Conservation (phyloP, 176 grass and related monocot species). For the Triticum turgidum region DNA sequence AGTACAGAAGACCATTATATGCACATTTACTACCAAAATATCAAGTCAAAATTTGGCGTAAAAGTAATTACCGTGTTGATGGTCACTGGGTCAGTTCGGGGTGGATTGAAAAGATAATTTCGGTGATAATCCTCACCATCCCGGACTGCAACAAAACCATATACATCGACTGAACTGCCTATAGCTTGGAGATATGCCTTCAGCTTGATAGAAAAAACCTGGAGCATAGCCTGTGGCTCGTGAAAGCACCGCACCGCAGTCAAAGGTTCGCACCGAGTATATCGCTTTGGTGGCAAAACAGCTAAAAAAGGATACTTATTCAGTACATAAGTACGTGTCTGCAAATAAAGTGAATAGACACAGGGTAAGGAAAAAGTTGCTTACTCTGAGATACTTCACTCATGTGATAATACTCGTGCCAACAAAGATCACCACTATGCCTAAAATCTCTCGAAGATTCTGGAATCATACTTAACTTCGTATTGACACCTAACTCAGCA, state of each 20-base stretch:
- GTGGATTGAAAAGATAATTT: neutral
- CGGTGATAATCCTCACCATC: slow-evolving; percentile 19
- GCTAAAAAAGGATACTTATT: neutral
- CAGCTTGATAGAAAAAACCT: slow-evolving; percentile 5
- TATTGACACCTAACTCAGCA: neutral
- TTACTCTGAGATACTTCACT: neutral
- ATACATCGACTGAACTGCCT: neutral
- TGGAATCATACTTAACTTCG: neutral
- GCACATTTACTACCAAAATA: neutral
- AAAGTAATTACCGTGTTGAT: neutral
- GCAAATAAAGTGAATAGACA: neutral
- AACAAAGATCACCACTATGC: neutral
- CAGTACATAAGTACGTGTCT: neutral
- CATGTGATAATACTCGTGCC: neutral
- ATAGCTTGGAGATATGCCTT: slow-evolving; percentile 8
- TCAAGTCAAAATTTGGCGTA: neutral
- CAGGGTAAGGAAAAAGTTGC: neutral
- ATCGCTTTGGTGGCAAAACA: neutral
- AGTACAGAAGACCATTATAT: neutral
- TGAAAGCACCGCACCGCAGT: neutral
- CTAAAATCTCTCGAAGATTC: neutral
- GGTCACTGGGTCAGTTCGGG: neutral
- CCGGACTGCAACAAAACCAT: slow-evolving; percentile 14
- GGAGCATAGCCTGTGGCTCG: neutral
- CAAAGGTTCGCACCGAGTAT: neutral